A percentile compares a stretch with the other conserved stretches of the same genome.
Evolutionary conservation across 495 filamentous ascomycete species (phyloP).

Genomic region (Hyaloscypha hepaticicola): DNA sequence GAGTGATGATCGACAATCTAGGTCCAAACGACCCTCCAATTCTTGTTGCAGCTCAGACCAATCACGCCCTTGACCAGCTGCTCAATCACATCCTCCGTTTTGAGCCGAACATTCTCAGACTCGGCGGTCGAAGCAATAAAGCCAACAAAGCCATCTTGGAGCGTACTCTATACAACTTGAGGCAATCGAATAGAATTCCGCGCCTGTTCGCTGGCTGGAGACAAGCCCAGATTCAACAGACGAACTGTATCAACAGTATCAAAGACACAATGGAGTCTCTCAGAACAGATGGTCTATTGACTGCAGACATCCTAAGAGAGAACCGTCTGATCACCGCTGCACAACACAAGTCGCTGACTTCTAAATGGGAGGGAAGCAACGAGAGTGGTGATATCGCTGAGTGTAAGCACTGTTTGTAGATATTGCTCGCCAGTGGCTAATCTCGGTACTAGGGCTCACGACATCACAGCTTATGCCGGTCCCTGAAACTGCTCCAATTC

Average conservation of each 20-base stretch:
- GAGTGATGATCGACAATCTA: constrained; percentile 64
- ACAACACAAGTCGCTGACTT: constrained; percentile 60
- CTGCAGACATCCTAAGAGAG: constrained; percentile 38
- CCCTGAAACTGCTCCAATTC: constrained; percentile 41
- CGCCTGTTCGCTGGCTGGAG: background rate
- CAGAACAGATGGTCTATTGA: constrained; percentile 8
- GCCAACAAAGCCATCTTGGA: constrained; percentile 62
- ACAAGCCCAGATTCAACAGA: background rate
- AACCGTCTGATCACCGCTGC: constrained; percentile 56
- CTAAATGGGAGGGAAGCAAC: background rate
- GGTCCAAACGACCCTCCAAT: constrained; percentile 56
- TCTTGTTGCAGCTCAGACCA: constrained; percentile 58
- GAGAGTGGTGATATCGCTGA: background rate
- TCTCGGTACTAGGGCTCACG: constrained; percentile 47
- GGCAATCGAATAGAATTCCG: constrained; percentile 12
- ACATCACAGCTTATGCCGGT: constrained; percentile 57
- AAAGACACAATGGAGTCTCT: constrained; percentile 46
- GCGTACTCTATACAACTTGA: constrained; percentile 63
- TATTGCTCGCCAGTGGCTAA: constrained; percentile 26
- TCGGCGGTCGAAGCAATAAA: constrained; percentile 71
- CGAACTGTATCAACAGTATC: constrained; percentile 40
- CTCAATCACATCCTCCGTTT: constrained; percentile 63
- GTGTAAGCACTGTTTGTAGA: background rate
- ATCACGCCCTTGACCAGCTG: constrained; percentile 90
- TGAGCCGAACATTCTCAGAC: constrained; percentile 67